phyloP scores from a whole-genome alignment of 441 rosid species.

The Metrosideros polymorpha region DNA sequence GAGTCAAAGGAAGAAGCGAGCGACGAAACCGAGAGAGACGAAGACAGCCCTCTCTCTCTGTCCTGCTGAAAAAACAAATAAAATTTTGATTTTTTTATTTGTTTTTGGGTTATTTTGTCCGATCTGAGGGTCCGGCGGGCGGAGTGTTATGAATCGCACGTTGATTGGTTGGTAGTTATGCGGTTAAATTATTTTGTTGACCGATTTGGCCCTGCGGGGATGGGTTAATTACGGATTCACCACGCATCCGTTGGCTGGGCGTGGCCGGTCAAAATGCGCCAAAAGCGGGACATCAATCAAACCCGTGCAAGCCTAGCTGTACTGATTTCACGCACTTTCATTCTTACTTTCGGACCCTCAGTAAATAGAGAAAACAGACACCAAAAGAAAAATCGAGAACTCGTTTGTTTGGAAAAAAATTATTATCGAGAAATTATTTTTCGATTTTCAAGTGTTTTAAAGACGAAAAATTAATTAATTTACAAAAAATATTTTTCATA shows the following conservation, averaged over 20 bases:
- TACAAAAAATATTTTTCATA: neutral
- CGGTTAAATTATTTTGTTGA: neutral
- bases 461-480: neutral
- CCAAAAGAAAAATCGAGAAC: neutral
- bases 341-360: neutral
- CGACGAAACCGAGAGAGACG: neutral
- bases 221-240: neutral
- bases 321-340: neutral
- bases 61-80: neutral
- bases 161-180: neutral
- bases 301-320: neutral
- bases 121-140: neutral
- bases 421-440: no score
- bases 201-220: neutral
- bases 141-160: neutral
- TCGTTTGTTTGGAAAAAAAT: neutral
- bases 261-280: neutral
- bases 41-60: neutral
- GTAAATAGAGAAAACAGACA: neutral
- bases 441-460: no score
- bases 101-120: neutral
- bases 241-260: neutral
- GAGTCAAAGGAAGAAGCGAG: neutral
- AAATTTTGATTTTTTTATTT: neutral
- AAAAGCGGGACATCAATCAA: neutral